These are phyloP conservation scores for Fusarium lateritium DNA, from an alignment of 2,329 filamentous ascomycete species.

Conservation along the genomic window DNA sequence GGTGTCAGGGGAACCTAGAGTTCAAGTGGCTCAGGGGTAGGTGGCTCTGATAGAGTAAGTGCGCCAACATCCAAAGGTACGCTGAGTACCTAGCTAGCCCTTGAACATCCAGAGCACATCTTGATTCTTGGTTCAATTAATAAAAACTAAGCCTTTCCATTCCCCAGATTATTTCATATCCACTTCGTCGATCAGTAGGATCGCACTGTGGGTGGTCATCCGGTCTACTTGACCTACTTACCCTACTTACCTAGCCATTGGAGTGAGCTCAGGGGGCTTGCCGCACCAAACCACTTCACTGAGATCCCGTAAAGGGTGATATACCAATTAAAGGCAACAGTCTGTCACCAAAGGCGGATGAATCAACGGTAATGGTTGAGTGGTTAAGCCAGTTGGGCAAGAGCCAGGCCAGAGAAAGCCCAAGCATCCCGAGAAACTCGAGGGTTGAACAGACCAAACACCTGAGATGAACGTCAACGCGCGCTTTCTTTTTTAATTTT, in stretches of 20 bases:
- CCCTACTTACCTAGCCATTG: neutral
- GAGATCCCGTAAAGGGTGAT: neutral
- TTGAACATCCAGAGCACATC: neutral
- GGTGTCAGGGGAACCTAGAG: neutral
- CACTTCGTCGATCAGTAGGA: too few species aligned
- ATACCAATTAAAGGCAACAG: neutral
- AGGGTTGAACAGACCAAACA: neutral
- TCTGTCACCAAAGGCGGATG: neutral
- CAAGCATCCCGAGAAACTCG: neutral
- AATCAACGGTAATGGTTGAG: constrained; percentile 1
- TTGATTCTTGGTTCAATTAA: neutral
- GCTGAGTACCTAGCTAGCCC: neutral
- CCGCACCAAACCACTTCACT: neutral
- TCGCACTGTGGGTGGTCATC: neutral
- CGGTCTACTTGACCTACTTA: too few species aligned
- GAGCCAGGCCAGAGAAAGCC: neutral
- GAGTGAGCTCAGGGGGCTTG: neutral
- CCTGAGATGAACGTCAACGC: constrained; percentile 4
- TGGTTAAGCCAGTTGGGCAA: neutral
- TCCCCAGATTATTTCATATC: too few species aligned
- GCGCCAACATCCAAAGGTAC: neutral
- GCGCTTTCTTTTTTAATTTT: neutral
- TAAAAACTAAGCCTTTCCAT: neutral
- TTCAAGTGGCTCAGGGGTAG: neutral
- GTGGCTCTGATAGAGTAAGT: neutral